These are phyloP conservation scores for Spinacia oleracea DNA, from an alignment of 179 eudicot species.

Conservation along the genomic window DNA sequence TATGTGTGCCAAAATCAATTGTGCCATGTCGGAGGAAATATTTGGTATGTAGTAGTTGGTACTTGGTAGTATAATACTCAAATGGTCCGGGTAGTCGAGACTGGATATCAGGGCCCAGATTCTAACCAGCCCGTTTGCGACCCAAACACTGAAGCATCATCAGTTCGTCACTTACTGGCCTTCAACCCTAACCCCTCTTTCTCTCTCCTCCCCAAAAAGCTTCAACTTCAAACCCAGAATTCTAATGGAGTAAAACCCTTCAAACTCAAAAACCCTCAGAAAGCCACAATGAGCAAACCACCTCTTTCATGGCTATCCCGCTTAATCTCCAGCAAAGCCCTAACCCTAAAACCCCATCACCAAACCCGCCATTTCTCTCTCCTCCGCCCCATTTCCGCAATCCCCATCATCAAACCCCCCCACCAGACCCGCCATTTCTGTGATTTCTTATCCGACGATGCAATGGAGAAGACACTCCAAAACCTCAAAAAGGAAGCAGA, in stretches of 20 bases:
- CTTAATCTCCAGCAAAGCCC: constrained; percentile 24
- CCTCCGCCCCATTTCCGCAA: constrained; percentile 19
- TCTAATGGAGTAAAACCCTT: constrained; percentile 5
- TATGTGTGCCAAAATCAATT: too few species aligned
- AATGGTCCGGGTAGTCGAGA: too few species aligned
- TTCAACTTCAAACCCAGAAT: neutral
- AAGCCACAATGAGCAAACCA: constrained; percentile 20
- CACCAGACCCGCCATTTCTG: constrained; percentile 24
- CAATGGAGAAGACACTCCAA: constrained; percentile 12
- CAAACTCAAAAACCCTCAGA: neutral
- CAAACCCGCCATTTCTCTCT: constrained; percentile 6
- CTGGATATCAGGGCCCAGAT: neutral
- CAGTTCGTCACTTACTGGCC: neutral
- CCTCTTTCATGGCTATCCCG: constrained; percentile 32
- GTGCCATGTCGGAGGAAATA: too few species aligned
- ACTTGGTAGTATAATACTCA: too few species aligned
- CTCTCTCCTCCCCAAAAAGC: neutral
- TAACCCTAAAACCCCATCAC: constrained; percentile 23
- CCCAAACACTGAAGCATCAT: neutral
- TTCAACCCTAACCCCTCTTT: neutral
- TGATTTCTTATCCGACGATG: neutral
- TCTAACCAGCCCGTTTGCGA: too few species aligned
- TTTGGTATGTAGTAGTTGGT: too few species aligned
- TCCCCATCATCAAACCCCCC: neutral
- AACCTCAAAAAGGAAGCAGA: constrained; percentile 36